phyloP scores from a whole-genome alignment of 352 stramenopile genomes.

The Pythium aristosporum region DNA sequence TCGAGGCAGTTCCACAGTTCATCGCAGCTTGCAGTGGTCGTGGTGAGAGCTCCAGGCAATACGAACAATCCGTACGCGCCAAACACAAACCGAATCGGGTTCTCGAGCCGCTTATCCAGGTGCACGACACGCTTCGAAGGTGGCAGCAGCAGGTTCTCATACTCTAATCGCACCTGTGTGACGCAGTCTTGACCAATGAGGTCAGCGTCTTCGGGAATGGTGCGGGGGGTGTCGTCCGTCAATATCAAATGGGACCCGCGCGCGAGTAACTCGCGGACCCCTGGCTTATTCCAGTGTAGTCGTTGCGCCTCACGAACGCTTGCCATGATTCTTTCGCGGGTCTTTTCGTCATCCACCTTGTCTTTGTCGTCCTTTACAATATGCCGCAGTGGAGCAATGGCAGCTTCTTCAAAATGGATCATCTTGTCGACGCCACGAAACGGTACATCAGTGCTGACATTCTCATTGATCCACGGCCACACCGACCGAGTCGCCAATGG shows the following conservation, averaged over 20 bases:
- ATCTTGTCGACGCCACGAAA: conserved; percentile 23
- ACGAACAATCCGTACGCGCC: conserved; percentile 55
- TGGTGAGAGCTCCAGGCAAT: conserved; percentile 27
- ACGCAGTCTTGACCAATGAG: conserved; percentile 8
- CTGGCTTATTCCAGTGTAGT: conserved; percentile 55
- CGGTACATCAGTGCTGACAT: conserved; percentile 11
- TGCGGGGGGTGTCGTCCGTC: conserved; percentile 19
- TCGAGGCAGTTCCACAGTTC: conserved; percentile 32
- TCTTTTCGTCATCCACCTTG: not conserved
- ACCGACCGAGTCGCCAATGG: not conserved
- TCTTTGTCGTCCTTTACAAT: not conserved
- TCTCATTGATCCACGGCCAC: conserved; percentile 27
- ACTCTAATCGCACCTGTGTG: conserved; percentile 35
- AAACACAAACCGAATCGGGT: conserved; percentile 38
- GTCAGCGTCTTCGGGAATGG: conserved; percentile 15
- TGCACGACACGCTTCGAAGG: conserved; percentile 38
- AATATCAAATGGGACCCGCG: conserved; percentile 52
- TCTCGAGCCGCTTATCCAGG: conserved; percentile 10
- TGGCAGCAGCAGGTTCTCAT: conserved; percentile 51
- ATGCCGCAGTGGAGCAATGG: conserved; percentile 2
- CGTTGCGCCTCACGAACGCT: conserved; percentile 55
- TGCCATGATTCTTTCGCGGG: conserved; percentile 19
- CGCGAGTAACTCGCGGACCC: conserved; percentile 41
- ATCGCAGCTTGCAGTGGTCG: conserved; percentile 2
- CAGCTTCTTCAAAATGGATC: conserved; percentile 37